phyloP scores from a whole-genome alignment of 2,329 filamentous ascomycete genomes.

The Penicillium italicum region DNA sequence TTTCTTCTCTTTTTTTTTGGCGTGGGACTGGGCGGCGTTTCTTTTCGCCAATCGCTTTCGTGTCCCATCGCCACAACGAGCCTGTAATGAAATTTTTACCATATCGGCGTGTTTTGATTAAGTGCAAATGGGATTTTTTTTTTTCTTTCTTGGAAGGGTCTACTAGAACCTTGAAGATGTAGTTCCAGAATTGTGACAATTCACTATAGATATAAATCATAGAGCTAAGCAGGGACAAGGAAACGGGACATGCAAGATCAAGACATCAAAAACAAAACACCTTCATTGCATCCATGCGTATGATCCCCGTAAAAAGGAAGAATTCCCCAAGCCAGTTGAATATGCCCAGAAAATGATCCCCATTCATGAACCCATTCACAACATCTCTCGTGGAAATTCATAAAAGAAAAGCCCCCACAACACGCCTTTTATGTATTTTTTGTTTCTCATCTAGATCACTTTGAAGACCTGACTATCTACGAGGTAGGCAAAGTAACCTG shows the following conservation, averaged over 20 bases:
- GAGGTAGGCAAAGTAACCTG: constrained; percentile 44
- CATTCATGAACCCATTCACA: constrained; percentile 3
- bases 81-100: constrained; percentile 26
- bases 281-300: constrained; percentile 7
- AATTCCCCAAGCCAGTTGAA: constrained; percentile 3
- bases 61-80: constrained; percentile 23
- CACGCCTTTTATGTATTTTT: constrained; percentile 4
- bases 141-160: not conserved
- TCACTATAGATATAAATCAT: not conserved
- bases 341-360: constrained; percentile 3
- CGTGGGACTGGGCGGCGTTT: not conserved
- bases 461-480: constrained; percentile 13
- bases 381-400: constrained; percentile 5
- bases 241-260: not conserved
- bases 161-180: not conserved
- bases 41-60: constrained; percentile 5
- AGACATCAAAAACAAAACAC: not conserved
- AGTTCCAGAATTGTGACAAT: not conserved
- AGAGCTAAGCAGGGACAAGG: not conserved
- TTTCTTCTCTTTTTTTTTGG: constrained; percentile 1
- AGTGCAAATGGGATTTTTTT: constrained; percentile 19
- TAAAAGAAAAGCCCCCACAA: not conserved
- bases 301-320: not conserved
- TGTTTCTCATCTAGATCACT: not conserved
- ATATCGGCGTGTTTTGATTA: constrained; percentile 23